Base-by-base conservation (phyloP, 495 filamentous ascomycete species). In the Neurospora terricola region DNA sequence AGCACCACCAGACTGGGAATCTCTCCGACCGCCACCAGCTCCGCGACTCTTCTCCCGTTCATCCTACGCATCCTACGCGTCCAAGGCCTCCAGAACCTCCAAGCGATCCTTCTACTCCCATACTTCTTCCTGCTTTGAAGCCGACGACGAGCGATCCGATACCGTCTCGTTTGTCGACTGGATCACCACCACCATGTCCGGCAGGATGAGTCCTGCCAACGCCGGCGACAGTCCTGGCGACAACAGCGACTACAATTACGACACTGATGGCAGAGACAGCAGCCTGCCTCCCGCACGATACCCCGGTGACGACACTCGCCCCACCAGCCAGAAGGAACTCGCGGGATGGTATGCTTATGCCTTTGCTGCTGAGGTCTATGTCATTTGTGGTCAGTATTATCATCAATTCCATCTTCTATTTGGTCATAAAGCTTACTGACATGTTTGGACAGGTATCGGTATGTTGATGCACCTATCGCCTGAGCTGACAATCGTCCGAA, bases 281-380 rank as follows among this genome's bases (percentile, higher is more conserved):
- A n/a, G 36, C 39, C n/a, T 68, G 30, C 72, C 72, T 10, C 76
- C 76, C 21, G 73, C 76, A 40, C 78, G 81, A 21, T 98, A 94
- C 80, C 86, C 86, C 10, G 94, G 91, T 42, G 94, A 98, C 81
- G 96, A 99, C 81, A 93, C 91, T 38, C 89, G 96, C 18, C 86
- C 90, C 42, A 99, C 96, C 10, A 97, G 93, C 79, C 85, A 82
- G 74, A 94, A 92, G 80, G 96, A 99, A 85, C 88, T 98, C 39
- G 87, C 88, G 12, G 96, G 96, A 71, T 99, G 95, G 93, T 98
- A 97, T 81, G 91, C 92, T 74, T 98, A 99, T 86, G 93, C 91
- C 66, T 99, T 94, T 87, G 96, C 96, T 23, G 93, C 95, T n/a
- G 96, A 99, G 82, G 94, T 97, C 54, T 99, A 97, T 78, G 93